phyloP scores from a whole-genome alignment of 352 stramenopile species.

The Achlya hypogyna region DNA sequence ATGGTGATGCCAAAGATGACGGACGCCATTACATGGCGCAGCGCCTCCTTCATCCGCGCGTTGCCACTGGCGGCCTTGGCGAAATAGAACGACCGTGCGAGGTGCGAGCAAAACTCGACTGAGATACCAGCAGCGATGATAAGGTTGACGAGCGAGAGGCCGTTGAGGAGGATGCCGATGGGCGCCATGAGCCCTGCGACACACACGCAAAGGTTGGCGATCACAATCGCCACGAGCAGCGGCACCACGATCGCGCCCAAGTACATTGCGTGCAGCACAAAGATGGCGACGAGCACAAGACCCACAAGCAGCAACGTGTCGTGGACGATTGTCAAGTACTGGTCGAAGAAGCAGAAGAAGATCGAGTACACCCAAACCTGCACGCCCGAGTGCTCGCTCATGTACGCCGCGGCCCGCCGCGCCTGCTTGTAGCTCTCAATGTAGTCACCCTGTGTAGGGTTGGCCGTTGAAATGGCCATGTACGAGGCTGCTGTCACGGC shows the following conservation, averaged over 20 bases:
- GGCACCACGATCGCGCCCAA: constrained; percentile 44
- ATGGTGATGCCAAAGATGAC: constrained; percentile 31
- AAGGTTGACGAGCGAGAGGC: constrained; percentile 24
- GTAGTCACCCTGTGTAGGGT: constrained; percentile 41
- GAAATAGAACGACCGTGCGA: constrained; percentile 21
- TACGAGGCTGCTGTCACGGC: constrained; percentile 60
- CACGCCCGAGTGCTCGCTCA: constrained; percentile 52
- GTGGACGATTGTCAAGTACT: constrained; percentile 50
- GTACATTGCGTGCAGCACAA: constrained; percentile 41
- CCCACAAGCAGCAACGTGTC: constrained; percentile 45
- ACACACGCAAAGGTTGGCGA: constrained; percentile 41
- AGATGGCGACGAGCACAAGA: constrained; percentile 35
- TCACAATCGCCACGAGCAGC: constrained; percentile 35
- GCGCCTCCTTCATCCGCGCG: constrained; percentile 29
- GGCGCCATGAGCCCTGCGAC: constrained; percentile 51
- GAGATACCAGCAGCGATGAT: constrained; percentile 23
- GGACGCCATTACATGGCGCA: constrained; percentile 33
- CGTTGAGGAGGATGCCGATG: constrained; percentile 38
- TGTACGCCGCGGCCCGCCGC: constrained; percentile 47
- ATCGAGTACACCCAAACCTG: constrained; percentile 63
- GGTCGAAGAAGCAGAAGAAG: constrained; percentile 54
- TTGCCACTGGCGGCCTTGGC: constrained; percentile 3
- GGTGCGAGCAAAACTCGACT: constrained; percentile 24
- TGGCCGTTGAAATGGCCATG: constrained; percentile 47
- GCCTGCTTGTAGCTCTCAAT: constrained; percentile 54